Percentiles rank a stretch among this genome's conserved stretches.
These are phyloP conservation scores for Porcisia hertigi DNA, from an alignment of 208 protist species.

Conservation along the genomic window DNA sequence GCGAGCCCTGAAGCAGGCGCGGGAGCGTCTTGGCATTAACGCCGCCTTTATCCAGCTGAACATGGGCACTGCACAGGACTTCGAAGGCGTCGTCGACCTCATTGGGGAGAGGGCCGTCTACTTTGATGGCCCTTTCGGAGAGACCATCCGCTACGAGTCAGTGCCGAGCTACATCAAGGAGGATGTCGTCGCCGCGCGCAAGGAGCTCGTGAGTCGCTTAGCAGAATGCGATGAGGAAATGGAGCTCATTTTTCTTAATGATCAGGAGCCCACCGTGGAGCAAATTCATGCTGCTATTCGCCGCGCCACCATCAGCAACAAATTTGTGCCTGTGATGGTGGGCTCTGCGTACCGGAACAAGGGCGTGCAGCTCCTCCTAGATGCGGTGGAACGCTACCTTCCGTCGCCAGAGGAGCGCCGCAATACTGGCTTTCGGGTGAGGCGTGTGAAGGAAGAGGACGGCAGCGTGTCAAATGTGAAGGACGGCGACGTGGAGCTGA, in stretches of 20 bases:
- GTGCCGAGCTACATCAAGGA: constrained; percentile 88
- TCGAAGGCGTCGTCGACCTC: constrained; percentile 97
- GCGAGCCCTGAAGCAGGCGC: constrained; percentile 79
- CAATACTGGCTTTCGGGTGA: constrained; percentile 80
- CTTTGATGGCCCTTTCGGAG: constrained; percentile 95
- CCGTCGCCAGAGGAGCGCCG: constrained; percentile 94
- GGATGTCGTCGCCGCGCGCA: constrained; percentile 68
- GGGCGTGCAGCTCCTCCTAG: constrained; percentile 98
- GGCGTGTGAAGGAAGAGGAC: constrained; percentile 89
- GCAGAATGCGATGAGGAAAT: constrained; percentile 96
- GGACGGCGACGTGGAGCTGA: constrained; percentile 78
- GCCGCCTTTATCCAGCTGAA: constrained; percentile 97
- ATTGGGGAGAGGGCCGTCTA: constrained; percentile 90
- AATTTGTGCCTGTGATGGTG: constrained; percentile 96
- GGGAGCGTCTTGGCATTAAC: constrained; percentile 95
- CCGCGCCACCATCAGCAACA: constrained; percentile 91
- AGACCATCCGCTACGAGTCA: constrained; percentile 75
- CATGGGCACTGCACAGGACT: constrained; percentile 95
- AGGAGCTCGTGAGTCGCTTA: constrained; percentile 92
- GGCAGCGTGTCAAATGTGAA: constrained; percentile 76
- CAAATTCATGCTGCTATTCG: constrained; percentile 94
- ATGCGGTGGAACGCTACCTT: constrained; percentile 96
- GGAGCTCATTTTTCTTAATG: constrained; percentile 94
- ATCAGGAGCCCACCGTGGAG: constrained; percentile 88
- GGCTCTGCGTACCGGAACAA: constrained; percentile 99